Base-by-base conservation (phyloP, 225 moss, liverwort and hornwort species). In the Sphagnum contortum region DNA sequence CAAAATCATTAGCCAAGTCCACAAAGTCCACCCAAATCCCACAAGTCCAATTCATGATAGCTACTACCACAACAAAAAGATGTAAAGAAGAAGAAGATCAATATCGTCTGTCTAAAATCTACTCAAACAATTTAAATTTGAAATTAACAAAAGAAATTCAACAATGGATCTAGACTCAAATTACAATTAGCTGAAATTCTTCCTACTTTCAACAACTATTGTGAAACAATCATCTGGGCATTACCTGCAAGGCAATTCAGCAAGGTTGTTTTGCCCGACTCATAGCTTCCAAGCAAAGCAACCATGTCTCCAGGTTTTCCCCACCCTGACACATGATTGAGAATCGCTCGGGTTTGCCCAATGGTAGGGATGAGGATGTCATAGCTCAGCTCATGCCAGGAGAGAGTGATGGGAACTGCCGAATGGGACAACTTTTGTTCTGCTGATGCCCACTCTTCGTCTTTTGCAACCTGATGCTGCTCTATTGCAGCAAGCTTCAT, bases 361-460 rank as follows among this genome's bases (percentile, higher is more conserved):
- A 85, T 71, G 56, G 62, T 48, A 66, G 92, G 88, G 68, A 90
- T 78, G 71, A 87, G 57, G 10, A 92, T 11, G 64, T 96, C 90
- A 68, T 90, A 96, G 68, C 57, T 92, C 53, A 96, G 77, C 76
- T 96, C 96, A 73, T 96, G 96, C 96, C 96, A 96, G 50, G 96
- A 96, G 10, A 96, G 68, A 48, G 87, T 96, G 58, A 96, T 62
- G 44, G 90, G 90, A 68, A 73, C 67, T 57, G 90, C 77, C 12
- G 56, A 0, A 7, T 87, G 78, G 12, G 88, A 87, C 58, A 96
- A 76, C 64, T 78, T 85, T 64, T 12, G 58, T 53, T 72, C 71
- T 57, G 71, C 61, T 5, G 51, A 64, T 66, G 76, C 85, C 78
- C 79, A 79, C 71, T 85, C 92, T 71, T 77, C 84, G 50, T 74